Base-by-base conservation (phyloP, 163 green algal genomes). In the Chlorella variabilis region DNA sequence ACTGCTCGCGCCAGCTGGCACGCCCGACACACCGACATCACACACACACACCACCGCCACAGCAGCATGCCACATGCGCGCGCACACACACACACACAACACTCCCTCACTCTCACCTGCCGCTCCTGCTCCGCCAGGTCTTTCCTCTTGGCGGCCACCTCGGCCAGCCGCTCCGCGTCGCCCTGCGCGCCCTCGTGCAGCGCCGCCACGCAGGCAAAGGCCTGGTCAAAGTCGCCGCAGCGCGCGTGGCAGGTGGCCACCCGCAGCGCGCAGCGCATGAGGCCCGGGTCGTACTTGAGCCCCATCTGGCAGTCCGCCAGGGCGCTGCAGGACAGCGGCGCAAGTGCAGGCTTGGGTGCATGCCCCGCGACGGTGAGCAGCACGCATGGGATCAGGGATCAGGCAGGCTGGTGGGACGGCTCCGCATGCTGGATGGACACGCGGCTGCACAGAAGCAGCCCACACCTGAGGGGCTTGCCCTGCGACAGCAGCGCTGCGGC, bases 281-380 rank as follows among this genome's bases (percentile, higher is more conserved):
- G 65, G 9, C 31, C 3, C 1, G 76, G 36, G 33, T 82, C 76
- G 38, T 68, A 75, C 65, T 75, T 82, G 25, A 82, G 63, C 5
- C 76, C 76, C 76, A 73, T 76, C 48, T 76, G 76, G 76, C 76
- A 82, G 65, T 82, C 76, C 5, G 48, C 34, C 42, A 82, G 63
- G 15, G 76, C 76, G 38, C 49, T 73, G 62, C 45, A 68, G 15
- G 38, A 2, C 38, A 58, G 23, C 11, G 45, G 45, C 11, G 15
- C 11, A 54, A 15, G 45, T 54, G 45, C 45, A 54, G 15, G 11
- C 11, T 54, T 54, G 45, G 45, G 45, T 23, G 45, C 11, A 15
- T 23, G 45, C 11, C 11, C 11, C 11, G 11, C 11, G 45, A 23
- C 11, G 15, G 45, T 54, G 45, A 54, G 45, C 45, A 54, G 15